phyloP scores from a whole-genome alignment of 2,329 filamentous ascomycete genomes.

The Lojkania enalia region DNA sequence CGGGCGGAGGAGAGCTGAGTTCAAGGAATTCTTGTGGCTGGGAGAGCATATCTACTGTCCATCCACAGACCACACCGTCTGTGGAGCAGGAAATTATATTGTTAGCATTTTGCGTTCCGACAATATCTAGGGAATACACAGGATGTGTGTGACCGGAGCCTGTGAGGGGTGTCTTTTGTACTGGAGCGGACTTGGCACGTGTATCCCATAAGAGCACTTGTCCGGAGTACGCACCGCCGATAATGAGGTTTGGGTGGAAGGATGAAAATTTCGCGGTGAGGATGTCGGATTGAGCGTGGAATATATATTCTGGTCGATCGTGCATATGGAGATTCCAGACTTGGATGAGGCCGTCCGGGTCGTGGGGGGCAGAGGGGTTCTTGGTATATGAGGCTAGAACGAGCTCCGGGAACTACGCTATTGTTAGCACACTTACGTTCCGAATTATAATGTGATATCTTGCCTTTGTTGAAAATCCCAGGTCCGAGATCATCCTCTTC shows the following conservation, averaged over 20 bases:
- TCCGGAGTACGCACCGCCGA: slow-evolving; percentile 94
- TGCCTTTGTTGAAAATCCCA: slow-evolving; percentile 91
- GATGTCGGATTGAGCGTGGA: slow-evolving; percentile 94
- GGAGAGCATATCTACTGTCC: slow-evolving; percentile 97
- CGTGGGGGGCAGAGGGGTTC: slow-evolving; percentile 90
- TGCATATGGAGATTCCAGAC: slow-evolving; percentile 97
- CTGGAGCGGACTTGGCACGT: slow-evolving; percentile 76
- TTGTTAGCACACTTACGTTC: slow-evolving; percentile 20
- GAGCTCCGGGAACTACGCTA: slow-evolving; percentile 75
- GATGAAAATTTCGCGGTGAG: slow-evolving; percentile 97
- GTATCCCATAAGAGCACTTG: slow-evolving; percentile 98
- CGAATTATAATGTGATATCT: neutral
- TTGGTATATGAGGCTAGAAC: slow-evolving; percentile 96
- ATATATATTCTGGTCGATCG: slow-evolving; percentile 92
- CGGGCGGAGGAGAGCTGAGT: slow-evolving; percentile 77
- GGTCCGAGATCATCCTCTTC: slow-evolving; percentile 93
- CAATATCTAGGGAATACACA: slow-evolving; percentile 91
- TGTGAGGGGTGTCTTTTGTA: slow-evolving; percentile 94
- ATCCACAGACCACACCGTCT: slow-evolving; percentile 93
- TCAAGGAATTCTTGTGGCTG: slow-evolving; percentile 94
- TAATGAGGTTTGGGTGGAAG: slow-evolving; percentile 93
- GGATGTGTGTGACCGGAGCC: slow-evolving; percentile 95
- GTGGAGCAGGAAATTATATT: slow-evolving; percentile 98
- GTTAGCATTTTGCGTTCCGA: slow-evolving; percentile 97
- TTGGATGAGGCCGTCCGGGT: slow-evolving; percentile 89